Base-by-base conservation (phyloP, 192 early-diverging fungal species). In the Funneliformis geosporum region DNA sequence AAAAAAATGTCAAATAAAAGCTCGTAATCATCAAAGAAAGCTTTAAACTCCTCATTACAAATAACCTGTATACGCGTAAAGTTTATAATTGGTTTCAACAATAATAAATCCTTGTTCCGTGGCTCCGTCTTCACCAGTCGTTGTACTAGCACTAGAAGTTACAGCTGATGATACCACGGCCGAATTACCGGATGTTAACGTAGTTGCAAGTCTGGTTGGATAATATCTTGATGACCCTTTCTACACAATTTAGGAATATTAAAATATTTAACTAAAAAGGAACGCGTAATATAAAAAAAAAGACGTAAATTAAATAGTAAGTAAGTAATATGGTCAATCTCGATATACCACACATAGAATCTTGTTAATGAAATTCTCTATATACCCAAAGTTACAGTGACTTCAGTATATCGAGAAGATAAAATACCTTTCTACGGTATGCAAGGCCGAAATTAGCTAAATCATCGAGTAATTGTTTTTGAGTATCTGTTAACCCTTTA, bases 41-140 rank as follows among this genome's bases (percentile, higher is more conserved):
- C 4, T 47, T 38, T 7, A 44, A 67, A 25, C 28, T 65, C 25
- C 5, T 40, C 4, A 18, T 1, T 21, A n/a, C 12, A 21, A 39
- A n/a, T 78, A 46, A 93, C 92, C 85, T 59, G 96, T 98, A 83
- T 97, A 99, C 0, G 97, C 96, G 82, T 99, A 99, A 12, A 99
- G 77, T 16, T 93, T 88, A 79, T 94, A 98, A 84, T 99, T 99
- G 2, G 97, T 99, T 80, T 99, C 97, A 16, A 99, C 78, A 27
- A 99, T 91, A 77, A 99, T 93, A 82, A 92, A 99, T 33, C 96
- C 96, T 38, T 88, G 85, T 14, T 90, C 87, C 74, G 80, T 42
- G 66, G 85, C 85, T 33, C 81, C 84, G n/a, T 85, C 84, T 50
- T 82, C 83, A 5, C 74, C 80, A 47, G 82, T 85, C 7, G 38